Conservation (phyloP, 176 grass and related monocot species). For the Chloris gayana region DNA sequence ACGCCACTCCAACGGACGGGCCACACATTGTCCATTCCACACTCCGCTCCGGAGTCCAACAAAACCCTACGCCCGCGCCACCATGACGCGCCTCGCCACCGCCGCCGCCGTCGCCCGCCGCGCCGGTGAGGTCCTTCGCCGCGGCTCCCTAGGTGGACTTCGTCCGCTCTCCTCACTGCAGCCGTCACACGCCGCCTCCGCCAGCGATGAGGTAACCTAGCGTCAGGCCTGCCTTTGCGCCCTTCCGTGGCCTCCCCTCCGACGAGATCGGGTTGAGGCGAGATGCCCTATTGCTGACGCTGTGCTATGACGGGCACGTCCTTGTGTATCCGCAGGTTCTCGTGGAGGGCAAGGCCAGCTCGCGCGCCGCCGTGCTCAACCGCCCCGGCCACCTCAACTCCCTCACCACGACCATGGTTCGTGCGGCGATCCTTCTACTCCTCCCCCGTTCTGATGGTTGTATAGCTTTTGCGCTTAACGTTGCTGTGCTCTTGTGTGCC, state of each 20-base stretch:
- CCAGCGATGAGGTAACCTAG: conserved; percentile 54
- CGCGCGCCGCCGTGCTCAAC: conserved; percentile 83
- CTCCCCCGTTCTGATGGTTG: background rate
- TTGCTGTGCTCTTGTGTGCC: background rate
- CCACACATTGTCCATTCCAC: conserved; percentile 7
- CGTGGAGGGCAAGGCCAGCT: conserved; percentile 79
- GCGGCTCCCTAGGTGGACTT: background rate
- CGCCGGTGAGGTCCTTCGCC: conserved; percentile 39
- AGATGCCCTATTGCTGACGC: background rate
- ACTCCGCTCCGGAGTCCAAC: conserved; percentile 22
- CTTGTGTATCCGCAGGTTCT: conserved; percentile 50
- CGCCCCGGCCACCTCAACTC: conserved; percentile 68
- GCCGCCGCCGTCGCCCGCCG: conserved; percentile 42
- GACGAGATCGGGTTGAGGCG: conserved; percentile 3
- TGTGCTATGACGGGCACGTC: background rate
- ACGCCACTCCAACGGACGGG: conserved; percentile 17
- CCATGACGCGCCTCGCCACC: conserved; percentile 48
- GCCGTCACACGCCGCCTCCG: conserved; percentile 12
- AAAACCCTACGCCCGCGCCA: conserved; percentile 43
- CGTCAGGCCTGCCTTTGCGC: background rate
- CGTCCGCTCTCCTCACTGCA: conserved; percentile 34
- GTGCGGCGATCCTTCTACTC: background rate
- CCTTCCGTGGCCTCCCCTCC: background rate
- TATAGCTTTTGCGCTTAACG: background rate
- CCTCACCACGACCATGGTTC: conserved; percentile 73